Evolutionary conservation across 371 early-diverging fungal species (phyloP), one percentile per base, ranked within the genome.

Genomic region (Dinochytrium kinnereticum): DNA sequence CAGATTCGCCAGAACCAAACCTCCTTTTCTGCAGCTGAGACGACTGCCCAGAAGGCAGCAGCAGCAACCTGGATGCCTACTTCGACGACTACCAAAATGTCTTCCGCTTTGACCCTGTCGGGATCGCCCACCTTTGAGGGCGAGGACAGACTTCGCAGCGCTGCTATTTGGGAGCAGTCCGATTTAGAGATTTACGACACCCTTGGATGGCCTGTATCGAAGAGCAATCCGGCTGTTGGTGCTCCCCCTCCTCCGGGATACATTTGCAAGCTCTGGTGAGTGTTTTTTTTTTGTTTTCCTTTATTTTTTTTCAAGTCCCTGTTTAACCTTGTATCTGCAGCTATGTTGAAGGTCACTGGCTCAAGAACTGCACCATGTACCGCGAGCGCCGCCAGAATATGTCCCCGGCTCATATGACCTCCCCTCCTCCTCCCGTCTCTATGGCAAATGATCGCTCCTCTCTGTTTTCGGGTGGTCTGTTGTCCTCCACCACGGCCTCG

Each of bases 301-400:
- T n/a, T n/a, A 24, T 65, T 26, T 19, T 69, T 30, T 44, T 44
- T n/a, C 24, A 26, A 53, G 55, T 7, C 5, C 5, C 26, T 53
- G 55, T 5, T 24, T n/a, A 24, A 5, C 26, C 26, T 40, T 24
- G 21, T 1, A 51, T 34, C 3, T 51, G 15, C 69, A 80, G 77
- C 67, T 70, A 64, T 64, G 79, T 79, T 17, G 79, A 79, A 53
- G 79, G 79, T 36, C 80, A 80, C 72, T 80, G 77, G 77, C 74
- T 80, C 50, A 76, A 73, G 59, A 80, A 80, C 69, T 80, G 80
- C 72, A 55, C 55, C 26, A 36, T 80, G 19, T 80, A 77, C 73
- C 68, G 64, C 13, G 68, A 76, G 2, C 73, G 77, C 31, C 55
- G 74, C 5, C 72, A 73, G 1, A 44, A 59, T 24, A 13, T 26